phyloP scores from a whole-genome alignment of 495 filamentous ascomycete species.

The Lasiosphaeria ovina region DNA sequence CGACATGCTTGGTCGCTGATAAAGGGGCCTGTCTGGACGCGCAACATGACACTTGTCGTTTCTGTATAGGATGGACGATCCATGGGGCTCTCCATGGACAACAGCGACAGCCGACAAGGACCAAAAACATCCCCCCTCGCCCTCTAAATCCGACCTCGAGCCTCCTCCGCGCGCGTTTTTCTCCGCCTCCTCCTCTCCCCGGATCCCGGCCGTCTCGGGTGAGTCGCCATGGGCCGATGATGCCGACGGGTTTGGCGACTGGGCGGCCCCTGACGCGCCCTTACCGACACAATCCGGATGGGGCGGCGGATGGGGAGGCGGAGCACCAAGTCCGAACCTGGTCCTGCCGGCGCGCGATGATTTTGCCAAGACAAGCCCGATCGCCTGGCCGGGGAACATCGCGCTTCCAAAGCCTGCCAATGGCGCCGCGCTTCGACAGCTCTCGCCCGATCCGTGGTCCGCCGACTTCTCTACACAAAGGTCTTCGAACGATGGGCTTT shows the following conservation, averaged over 20 bases:
- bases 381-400: slow-evolving; percentile 42
- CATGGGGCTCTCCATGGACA: slow-evolving; percentile 55
- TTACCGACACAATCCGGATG: slow-evolving; percentile 32
- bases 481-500: slow-evolving; percentile 13
- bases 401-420: slow-evolving; percentile 27
- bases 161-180: slow-evolving; percentile 47
- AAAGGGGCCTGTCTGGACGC: slow-evolving; percentile 6
- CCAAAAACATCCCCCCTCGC: slow-evolving; percentile 31
- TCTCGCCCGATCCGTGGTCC: slow-evolving; percentile 55
- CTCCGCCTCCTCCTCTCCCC: slow-evolving; percentile 32
- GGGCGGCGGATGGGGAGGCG: slow-evolving; percentile 31
- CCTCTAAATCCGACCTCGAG: slow-evolving; percentile 38
- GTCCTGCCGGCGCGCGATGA: slow-evolving; percentile 28
- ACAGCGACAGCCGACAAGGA: slow-evolving; percentile 36
- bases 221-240: slow-evolving; percentile 49
- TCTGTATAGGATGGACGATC: slow-evolving; percentile 52
- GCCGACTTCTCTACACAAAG: slow-evolving; percentile 28
- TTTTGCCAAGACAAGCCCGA: slow-evolving; percentile 34
- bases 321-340: slow-evolving; percentile 32
- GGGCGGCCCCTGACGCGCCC: slow-evolving; percentile 30
- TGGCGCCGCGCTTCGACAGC: slow-evolving; percentile 38
- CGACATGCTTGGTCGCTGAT: slow-evolving; percentile 19
- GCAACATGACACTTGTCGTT: slow-evolving; percentile 30
- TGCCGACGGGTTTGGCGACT: slow-evolving; percentile 43
- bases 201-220: slow-evolving; percentile 27